A percentile compares a stretch with the other conserved stretches of the same genome.
Conservation (phyloP, 805 yeast species). For the Starmerella davenportii region DNA sequence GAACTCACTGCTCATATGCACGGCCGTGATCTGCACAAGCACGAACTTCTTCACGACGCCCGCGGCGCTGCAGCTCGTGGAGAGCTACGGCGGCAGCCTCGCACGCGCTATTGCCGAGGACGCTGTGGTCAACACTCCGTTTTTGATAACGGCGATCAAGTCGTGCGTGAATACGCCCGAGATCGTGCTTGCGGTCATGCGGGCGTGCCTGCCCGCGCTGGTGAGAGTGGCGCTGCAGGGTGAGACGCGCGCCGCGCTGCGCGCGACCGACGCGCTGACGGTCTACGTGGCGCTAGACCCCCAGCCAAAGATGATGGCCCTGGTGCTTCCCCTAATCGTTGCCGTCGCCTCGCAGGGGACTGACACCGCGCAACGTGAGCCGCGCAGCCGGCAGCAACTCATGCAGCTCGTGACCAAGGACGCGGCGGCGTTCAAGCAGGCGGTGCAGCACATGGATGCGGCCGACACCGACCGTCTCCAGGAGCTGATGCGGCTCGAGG, state of each 20-base stretch:
- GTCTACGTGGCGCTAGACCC: conserved; percentile 12
- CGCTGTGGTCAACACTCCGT: conserved; percentile 34
- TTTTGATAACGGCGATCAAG: conserved; percentile 39
- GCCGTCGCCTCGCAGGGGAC: conserved; percentile 12
- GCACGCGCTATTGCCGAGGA: not conserved
- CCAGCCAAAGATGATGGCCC: conserved; percentile 2
- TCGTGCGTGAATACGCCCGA: conserved; percentile 2
- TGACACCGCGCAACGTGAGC: conserved; percentile 9
- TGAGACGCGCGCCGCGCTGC: not conserved
- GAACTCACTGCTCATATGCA: conserved; percentile 9
- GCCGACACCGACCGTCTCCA: conserved; percentile 12
- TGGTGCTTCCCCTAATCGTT: conserved; percentile 10
- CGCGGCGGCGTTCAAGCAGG: conserved; percentile 21
- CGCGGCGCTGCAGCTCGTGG: conserved; percentile 3
- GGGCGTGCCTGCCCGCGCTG: conserved; percentile 9
- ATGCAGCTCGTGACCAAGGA: conserved; percentile 21
- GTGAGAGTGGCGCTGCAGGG: not conserved
- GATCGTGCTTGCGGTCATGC: conserved; percentile 10
- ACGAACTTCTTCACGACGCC: conserved; percentile 4
- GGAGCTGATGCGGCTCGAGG: conserved; percentile 7
- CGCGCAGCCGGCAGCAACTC: conserved; percentile 17
- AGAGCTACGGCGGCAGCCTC: not conserved
- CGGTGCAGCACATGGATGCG: conserved; percentile 30
- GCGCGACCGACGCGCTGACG: conserved; percentile 6
- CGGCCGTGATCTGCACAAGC: conserved; percentile 12